Percentiles rank a stretch among this genome's conserved stretches.
These are phyloP conservation scores for Penicillium sp. DNA, from an alignment of 2,329 filamentous ascomycete species.

Conservation along the genomic window DNA sequence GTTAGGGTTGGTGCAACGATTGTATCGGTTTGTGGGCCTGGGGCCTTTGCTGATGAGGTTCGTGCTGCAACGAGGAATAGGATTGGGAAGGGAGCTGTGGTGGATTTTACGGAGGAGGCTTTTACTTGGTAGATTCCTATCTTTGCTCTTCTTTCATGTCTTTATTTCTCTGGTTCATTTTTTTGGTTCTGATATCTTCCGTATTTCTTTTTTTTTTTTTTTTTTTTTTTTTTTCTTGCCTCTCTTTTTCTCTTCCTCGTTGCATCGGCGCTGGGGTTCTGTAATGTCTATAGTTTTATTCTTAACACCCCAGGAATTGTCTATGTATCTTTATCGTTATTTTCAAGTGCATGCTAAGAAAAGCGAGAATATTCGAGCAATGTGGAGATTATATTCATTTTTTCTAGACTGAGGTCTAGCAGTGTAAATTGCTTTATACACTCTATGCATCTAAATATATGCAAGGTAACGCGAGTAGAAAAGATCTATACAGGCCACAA, in stretches of 20 bases:
- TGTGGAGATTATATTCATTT: neutral
- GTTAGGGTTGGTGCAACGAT: slow-evolving; percentile 62
- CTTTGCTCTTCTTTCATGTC: neutral
- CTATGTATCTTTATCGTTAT: neutral
- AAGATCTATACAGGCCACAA: neutral
- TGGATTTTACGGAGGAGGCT: slow-evolving; percentile 69
- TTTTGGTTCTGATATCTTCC: neutral
- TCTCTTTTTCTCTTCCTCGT: neutral
- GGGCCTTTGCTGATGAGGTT: slow-evolving; percentile 66
- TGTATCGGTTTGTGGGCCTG: slow-evolving; percentile 67
- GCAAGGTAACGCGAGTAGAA: neutral
- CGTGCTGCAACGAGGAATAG: slow-evolving; percentile 57
- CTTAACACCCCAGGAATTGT: neutral
- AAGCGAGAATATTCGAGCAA: neutral
- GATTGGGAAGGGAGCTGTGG: slow-evolving; percentile 55
- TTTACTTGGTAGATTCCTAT: slow-evolving; percentile 60
- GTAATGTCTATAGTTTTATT: neutral
- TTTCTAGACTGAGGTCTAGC: neutral
- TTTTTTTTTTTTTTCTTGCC: neutral
- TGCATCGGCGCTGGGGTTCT: neutral
- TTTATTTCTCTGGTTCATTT: neutral
- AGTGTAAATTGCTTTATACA: neutral
- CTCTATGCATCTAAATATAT: neutral
- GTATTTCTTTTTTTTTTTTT: neutral
- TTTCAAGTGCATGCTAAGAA: too few species aligned